Conservation (phyloP, 352 stramenopile species). For the Globisporangium abappressorium region DNA sequence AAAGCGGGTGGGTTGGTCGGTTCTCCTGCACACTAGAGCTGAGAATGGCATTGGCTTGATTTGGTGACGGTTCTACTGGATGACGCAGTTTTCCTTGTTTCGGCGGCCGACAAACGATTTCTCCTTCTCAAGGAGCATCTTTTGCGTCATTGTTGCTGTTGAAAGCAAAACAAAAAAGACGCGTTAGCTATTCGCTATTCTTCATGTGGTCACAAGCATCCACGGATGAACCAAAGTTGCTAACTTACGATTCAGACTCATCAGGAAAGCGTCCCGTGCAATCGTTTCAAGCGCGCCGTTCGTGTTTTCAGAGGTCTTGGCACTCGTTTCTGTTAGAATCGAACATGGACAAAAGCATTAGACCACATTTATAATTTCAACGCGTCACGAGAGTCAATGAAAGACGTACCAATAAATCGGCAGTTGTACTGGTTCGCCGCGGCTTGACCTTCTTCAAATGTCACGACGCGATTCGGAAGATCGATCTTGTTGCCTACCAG, state of each 20-base stretch:
- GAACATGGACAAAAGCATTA: constrained; percentile 15
- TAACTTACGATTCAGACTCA: constrained; percentile 82
- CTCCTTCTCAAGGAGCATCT: constrained; percentile 76
- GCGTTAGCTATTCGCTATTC: background rate
- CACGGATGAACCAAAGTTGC: background rate
- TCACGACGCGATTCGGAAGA: constrained; percentile 80
- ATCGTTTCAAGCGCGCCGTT: constrained; percentile 86
- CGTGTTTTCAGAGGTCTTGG: constrained; percentile 86
- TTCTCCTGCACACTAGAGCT: constrained; percentile 4
- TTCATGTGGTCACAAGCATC: background rate
- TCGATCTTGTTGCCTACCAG: constrained; percentile 93
- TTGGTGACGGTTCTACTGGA: constrained; percentile 35
- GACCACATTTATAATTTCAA: background rate
- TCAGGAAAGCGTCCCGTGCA: constrained; percentile 79
- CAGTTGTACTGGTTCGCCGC: constrained; percentile 82
- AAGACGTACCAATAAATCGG: constrained; percentile 75
- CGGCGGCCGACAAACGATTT: constrained; percentile 65
- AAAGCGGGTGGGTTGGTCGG: background rate
- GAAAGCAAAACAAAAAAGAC: background rate
- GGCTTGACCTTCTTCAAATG: constrained; percentile 73
- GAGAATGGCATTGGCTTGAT: background rate
- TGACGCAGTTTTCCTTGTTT: constrained; percentile 82
- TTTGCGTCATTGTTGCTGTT: constrained; percentile 70
- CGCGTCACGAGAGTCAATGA: background rate
- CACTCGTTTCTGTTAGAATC: constrained; percentile 74